phyloP scores from a whole-genome alignment of 1,284 basidiomycete species.

The Phylloporus sp. region DNA sequence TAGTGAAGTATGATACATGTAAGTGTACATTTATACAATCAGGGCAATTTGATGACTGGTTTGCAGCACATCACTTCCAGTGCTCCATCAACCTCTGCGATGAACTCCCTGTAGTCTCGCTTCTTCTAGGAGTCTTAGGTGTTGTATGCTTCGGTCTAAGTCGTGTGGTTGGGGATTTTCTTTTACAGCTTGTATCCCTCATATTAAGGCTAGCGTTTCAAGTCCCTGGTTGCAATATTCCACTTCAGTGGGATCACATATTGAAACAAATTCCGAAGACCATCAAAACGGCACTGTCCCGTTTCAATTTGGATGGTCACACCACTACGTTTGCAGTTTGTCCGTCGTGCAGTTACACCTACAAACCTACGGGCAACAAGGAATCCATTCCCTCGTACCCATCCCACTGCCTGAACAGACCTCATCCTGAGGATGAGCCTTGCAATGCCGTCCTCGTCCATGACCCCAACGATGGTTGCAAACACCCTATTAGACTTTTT shows the following conservation, averaged over 20 bases:
- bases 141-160: constrained; percentile 32
- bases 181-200: constrained; percentile 27
- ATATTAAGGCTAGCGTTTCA: constrained; percentile 18
- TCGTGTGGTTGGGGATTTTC: constrained; percentile 27
- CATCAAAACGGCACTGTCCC: constrained; percentile 23
- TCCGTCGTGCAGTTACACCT: constrained; percentile 28
- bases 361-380: constrained; percentile 12
- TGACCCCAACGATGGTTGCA: background rate
- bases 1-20: background rate
- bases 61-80: background rate
- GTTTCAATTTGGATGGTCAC: constrained; percentile 31
- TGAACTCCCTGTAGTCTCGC: background rate
- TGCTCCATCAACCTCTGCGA: background rate
- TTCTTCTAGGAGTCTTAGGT: constrained; percentile 25
- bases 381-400: constrained; percentile 17
- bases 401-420: constrained; percentile 16
- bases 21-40: background rate
- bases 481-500: background rate
- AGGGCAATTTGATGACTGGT: background rate
- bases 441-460: constrained; percentile 17
- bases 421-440: background rate
- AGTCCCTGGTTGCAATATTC: background rate
- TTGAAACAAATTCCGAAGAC: background rate
- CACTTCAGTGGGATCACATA: background rate
- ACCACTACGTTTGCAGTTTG: constrained; percentile 32